Base-by-base conservation (phyloP, 106 monocot genomes). In the Ottelia alismoides region DNA sequence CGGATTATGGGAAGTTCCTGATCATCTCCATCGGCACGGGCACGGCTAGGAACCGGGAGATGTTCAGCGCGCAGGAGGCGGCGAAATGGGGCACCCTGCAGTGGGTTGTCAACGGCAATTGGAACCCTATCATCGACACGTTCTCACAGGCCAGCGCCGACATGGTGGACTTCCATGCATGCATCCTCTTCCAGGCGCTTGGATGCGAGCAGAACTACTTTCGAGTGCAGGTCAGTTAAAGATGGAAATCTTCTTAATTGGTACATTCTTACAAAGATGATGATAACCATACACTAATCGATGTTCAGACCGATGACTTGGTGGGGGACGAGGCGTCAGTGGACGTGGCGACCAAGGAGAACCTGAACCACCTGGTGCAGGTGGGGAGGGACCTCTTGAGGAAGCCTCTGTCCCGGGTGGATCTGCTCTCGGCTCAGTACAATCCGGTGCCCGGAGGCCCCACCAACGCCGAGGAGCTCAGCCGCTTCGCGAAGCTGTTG, bases 111-210 rank as follows among this genome's bases (percentile, higher is more conserved):
- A 52, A 50, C 22, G 23, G 50, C 3, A 61, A 59, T 4, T 31
- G 45, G 17, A 72, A 27, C 2, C 77, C 77, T 1, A 17, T 77
- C 55, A 27, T 55, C 29, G 55, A 55, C 2, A 30, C 29, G 26
- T 88, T 76, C 58, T 76, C 49, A 2, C 76, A 83, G 2, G 61
- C 63, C 26, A 72, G 67, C 25, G 57, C 63, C 17, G 77, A 77
- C 23, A 65, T 77, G 67, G 77, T 77, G 27, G 77, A 77, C 43
- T 61, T 77, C 52, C 77, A 77, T 40, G 22, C 49, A 1, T 72
- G 65, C 19, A 66, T 63, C 26, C 25, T 67, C 9, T 77, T 77
- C 51, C 45, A 77, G 20, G 66, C 77, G 0, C 56, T 77, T 22
- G 60, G 28, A 14, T 58, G 55, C 20, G 58, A 52, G 21, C 9